phyloP scores from a whole-genome alignment of 1,139 yeast genomes.

The Candida buenavistaensis region DNA sequence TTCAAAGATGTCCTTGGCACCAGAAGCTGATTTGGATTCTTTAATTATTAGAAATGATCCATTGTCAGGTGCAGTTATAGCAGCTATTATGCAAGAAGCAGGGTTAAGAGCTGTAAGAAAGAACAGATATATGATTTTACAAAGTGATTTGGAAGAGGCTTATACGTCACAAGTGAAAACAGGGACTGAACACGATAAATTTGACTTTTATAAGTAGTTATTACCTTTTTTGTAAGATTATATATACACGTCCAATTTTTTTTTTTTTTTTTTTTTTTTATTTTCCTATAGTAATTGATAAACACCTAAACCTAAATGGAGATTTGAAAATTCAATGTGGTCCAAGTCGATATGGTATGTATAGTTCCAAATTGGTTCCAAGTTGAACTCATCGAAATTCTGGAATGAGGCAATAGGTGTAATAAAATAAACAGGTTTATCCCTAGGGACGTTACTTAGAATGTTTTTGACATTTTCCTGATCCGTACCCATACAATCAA shows the following conservation, averaged over 20 bases:
- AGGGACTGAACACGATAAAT: slow-evolving; percentile 93
- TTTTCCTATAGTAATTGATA: slow-evolving; percentile 42
- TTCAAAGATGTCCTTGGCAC: slow-evolving; percentile 96
- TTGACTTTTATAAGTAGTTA: slow-evolving; percentile 88
- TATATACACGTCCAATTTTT: too few relatives aligned
- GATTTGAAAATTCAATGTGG: slow-evolving; percentile 59
- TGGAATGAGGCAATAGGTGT: slow-evolving; percentile 51
- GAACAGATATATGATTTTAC: slow-evolving; percentile 94
- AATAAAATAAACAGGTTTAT: slow-evolving; percentile 31
- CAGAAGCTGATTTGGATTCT: slow-evolving; percentile 95
- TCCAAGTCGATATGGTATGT: slow-evolving; percentile 62
- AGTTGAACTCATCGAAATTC: slow-evolving; percentile 12
- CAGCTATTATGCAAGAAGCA: slow-evolving; percentile 99
- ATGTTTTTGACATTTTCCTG: slow-evolving; percentile 21
- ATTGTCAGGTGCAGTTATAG: slow-evolving; percentile 94
- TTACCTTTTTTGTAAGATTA: not conserved
- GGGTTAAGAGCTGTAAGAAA: slow-evolving; percentile 98
- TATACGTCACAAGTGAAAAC: slow-evolving; percentile 95
- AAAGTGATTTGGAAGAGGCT: slow-evolving; percentile 95
- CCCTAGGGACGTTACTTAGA: slow-evolving; percentile 13
- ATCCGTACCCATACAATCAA: slow-evolving; percentile 63
- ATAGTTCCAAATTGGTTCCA: slow-evolving; percentile 43
- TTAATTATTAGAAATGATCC: slow-evolving; percentile 95
- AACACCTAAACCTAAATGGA: slow-evolving; percentile 61
- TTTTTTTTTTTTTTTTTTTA: too few relatives aligned